Base-by-base conservation (phyloP, 768 basidiomycete genomes). In the Russula dissimulans region DNA sequence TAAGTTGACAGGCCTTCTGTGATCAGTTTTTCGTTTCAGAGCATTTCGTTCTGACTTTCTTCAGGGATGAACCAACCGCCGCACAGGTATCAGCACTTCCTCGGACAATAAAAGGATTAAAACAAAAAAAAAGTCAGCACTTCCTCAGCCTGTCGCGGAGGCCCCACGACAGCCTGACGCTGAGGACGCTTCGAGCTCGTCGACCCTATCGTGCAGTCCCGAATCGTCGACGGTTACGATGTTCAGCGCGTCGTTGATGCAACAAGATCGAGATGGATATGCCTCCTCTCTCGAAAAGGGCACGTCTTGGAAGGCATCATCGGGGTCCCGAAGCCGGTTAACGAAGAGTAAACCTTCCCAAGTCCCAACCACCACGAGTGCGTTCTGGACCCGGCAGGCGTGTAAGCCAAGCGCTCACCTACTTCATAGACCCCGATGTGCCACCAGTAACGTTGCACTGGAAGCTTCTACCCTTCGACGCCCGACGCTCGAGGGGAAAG, bases 391-490 rank as follows among this genome's bases (percentile, higher is more conserved):
- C 9, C n/a, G 11, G 17, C 22, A 38, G 32, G 32, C 31, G 14
- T 43, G 34, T 34, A 17, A 11, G 12, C 2, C 42, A 15, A 34
- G 22, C n/a, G 29, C 62, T 47, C 38, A 52, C 42, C 32, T 29
- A 11, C 18, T 34, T 43, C 57, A 36, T 54, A 55, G 43, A 46
- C 31, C 36, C 60, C 7, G 64, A 50, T 49, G 75, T 74, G 67
- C 58, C 72, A 71, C 3, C 75, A 72, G 69, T 76, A 32, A 68
- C 74, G 1, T 62, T 80, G 56, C 75, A 75, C 62, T 83, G 81
- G 81, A 77, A 77, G 53, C 66, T 82, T 17, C 72, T 79, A 45
- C 77, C 79, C n/a, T 79, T 69, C 57, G 69, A 71, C 55, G 49
- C 46, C 34, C 69, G 71, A 26, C 64, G 67, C 56, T 67, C 71